phyloP scores from a whole-genome alignment of 331 rosid species.

The Prunus yedoensis region DNA sequence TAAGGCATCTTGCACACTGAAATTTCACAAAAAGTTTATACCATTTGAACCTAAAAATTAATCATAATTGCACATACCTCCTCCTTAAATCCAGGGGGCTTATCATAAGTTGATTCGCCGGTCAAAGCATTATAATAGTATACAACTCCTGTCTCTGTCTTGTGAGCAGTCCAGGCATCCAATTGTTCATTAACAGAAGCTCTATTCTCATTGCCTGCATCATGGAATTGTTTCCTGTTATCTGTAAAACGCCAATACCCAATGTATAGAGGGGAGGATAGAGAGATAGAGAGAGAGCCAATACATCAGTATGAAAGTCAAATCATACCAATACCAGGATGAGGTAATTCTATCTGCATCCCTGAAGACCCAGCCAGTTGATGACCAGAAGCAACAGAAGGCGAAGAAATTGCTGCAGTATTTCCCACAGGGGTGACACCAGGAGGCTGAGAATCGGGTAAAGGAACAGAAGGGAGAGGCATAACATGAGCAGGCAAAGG shows the following conservation, averaged over 20 bases:
- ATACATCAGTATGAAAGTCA: neutral
- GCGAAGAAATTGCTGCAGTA: slow-evolving; percentile 23
- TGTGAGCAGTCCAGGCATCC: slow-evolving; percentile 95
- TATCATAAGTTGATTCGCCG: slow-evolving; percentile 79
- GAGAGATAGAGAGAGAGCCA: neutral
- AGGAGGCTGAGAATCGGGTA: slow-evolving; percentile 92
- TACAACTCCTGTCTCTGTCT: slow-evolving; percentile 70
- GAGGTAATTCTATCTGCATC: slow-evolving; percentile 47
- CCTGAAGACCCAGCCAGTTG: slow-evolving; percentile 43
- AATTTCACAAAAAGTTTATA: neutral
- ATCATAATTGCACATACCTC: slow-evolving; percentile 56
- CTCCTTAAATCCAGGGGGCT: slow-evolving; percentile 78
- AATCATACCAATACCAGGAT: slow-evolving; percentile 55
- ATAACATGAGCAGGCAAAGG: slow-evolving; percentile 64
- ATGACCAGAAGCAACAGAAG: slow-evolving; percentile 39
- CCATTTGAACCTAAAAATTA: neutral
- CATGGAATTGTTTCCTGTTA: slow-evolving; percentile 41
- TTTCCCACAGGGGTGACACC: slow-evolving; percentile 77
- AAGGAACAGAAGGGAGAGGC: slow-evolving; percentile 60
- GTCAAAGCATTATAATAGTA: slow-evolving; percentile 92
- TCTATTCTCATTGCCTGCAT: slow-evolving; percentile 29
- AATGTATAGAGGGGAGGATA: slow-evolving; percentile 8
- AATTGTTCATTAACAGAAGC: slow-evolving; percentile 45
- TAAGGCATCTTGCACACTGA: slow-evolving; percentile 1
- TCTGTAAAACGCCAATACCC: slow-evolving; percentile 48